A percentile compares a stretch with the other conserved stretches of the same genome.
Conservation (phyloP, 2,329 filamentous ascomycete genomes). For the Clonostachys rhizophaga region DNA sequence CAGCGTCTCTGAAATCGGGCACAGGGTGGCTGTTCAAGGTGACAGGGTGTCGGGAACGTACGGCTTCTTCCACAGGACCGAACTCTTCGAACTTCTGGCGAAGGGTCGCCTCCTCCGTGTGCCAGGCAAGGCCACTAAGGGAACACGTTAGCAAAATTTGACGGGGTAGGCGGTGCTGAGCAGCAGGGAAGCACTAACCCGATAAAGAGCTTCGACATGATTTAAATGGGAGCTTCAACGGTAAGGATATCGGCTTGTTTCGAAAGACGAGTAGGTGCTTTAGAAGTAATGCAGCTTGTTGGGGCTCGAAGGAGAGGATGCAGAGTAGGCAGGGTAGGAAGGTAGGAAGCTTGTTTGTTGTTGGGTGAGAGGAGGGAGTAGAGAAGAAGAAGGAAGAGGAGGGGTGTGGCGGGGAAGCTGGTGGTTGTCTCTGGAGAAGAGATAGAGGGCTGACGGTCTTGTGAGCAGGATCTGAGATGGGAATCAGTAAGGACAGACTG, state of each 20-base stretch:
- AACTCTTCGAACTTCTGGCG: slow-evolving; percentile 91
- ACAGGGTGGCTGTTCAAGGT: background rate
- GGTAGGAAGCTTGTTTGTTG: background rate
- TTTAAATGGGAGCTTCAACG: slow-evolving; percentile 5
- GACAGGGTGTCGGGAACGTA: slow-evolving; percentile 46
- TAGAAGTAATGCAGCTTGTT: too few species aligned
- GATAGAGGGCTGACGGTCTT: too few species aligned
- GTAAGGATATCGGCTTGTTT: too few species aligned
- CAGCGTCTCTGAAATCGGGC: background rate
- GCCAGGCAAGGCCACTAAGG: slow-evolving; percentile 89
- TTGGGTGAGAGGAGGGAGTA: background rate
- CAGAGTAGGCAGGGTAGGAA: background rate
- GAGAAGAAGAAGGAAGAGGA: background rate
- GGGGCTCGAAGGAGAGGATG: too few species aligned
- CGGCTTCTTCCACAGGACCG: slow-evolving; percentile 88
- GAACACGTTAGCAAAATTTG: background rate
- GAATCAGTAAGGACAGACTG: too few species aligned
- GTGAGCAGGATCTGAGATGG: too few species aligned
- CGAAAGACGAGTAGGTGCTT: too few species aligned
- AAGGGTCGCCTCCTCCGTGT: slow-evolving; percentile 86
- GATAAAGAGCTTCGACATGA: slow-evolving; percentile 93
- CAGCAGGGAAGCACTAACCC: slow-evolving; percentile 55
- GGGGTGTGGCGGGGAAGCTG: background rate
- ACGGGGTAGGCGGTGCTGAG: background rate
- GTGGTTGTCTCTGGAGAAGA: too few species aligned